Evolutionary conservation across 345 rosid genomes (phyloP), one percentile per base, ranked within the genome.

Genomic region (Citrus medica): DNA sequence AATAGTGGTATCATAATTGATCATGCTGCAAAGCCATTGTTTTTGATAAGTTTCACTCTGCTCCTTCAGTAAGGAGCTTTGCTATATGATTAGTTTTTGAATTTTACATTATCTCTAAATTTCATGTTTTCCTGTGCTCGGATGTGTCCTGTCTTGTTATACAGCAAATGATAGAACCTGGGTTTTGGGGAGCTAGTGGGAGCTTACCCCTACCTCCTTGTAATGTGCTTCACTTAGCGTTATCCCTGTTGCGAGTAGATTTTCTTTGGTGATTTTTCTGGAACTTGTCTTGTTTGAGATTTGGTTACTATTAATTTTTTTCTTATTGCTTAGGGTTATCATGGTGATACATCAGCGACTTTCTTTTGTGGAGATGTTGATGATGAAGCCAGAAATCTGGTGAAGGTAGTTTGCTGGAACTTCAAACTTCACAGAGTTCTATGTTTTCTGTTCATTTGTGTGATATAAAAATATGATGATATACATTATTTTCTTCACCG

Each of bases 311-410:
- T 21, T 74, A 17, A 5, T 3, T 71, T 61, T 59, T 59, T 65
- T 1, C 30, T 28, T 37, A 35, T 67, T 78, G 40, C 81, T 73
- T 85, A 95, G 98, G 99, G 97, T 69, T 88, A 93, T 85, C 98
- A 95, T 59, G 98, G 99, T 79, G 99, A 95, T 83, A 95, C 98
- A 35, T 95, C 99, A 16, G 89, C 97, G 30, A 95, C 94, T 64
- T 95, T 93, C 91, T 93, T 91, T 76, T 95, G 98, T 86, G 98
- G 97, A 75, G 89, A 93, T 75, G 97, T 92, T 35, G 92, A 88
- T 28, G 92, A 90, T 46, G 88, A 92, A 67, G 97, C 98, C 32
- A 89, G 84, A 84, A 88, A 87, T 58, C 87, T 95, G 76, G 97
- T 95, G 62, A 81, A 92, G 96, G 99, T 95, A 84, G 69, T 30